Base-by-base conservation (phyloP, 768 basidiomycete species). In the Mycena amicta region DNA sequence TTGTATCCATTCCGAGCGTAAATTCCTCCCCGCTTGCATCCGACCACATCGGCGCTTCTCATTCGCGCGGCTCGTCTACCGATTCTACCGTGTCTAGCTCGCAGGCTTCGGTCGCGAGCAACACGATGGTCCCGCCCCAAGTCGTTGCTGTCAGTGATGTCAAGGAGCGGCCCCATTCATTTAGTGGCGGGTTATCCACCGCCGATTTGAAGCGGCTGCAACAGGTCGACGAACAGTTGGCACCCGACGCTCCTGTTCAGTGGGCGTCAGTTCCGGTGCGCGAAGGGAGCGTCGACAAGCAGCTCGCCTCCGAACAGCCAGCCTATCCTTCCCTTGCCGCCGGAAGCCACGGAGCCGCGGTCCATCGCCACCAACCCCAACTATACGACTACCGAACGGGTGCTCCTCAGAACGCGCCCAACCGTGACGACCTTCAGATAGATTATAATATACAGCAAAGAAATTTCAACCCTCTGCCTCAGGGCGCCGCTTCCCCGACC, bases 41-140 rank as follows among this genome's bases (percentile, higher is more conserved):
- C 60, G 88, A 89, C 71, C 81, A 82, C 59, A 84, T 86, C 66
- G 80, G 75, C 53, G 79, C 83, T 27, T 86, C 87, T 61, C 90
- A 92, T 72, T 92, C 90, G 61, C 85, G 90, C 54, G 91, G 88
- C 52, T 91, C 90, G 26, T 92, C 91, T n/a, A 85, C 87, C 61
- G 90, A 92, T 73, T 88, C 87, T 29, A 81, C 86, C 27, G 77
- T 80, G 50, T 85, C 84, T 4, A 79, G 77, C 67, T 83, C 84
- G 55, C 87, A 83, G 59, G 82, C 81, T 53, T 85, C 83, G 53
- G 75, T 75, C 49, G 76, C 75, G 57, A 83, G 83, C 65, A 85
- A 85, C 69, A 81, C 82, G 28, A 73, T 88, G 66, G 78, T 86
- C 55, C 80, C 76, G 30, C 78, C 78, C 57, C 78, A 80, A 64